Evolutionary conservation across 1,284 basidiomycete species (phyloP).

Genomic region (Marasmius fiardii): DNA sequence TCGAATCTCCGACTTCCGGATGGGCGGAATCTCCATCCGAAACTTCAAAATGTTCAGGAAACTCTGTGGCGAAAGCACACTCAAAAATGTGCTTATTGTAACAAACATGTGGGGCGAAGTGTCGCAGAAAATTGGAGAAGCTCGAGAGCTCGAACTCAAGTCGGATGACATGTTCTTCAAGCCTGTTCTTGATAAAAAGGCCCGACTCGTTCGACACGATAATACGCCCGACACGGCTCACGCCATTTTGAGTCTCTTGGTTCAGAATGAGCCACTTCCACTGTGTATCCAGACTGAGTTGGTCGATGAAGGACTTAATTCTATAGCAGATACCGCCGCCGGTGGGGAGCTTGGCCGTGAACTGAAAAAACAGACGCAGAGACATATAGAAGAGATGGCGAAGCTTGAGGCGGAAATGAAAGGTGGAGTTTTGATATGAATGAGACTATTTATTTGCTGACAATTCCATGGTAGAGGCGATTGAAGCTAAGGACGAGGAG

Average conservation of each 20-base stretch:
- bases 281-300: conserved; percentile 6
- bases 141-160: conserved; percentile 30
- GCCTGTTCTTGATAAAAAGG: conserved; percentile 33
- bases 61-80: conserved; percentile 43
- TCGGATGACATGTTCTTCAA: conserved; percentile 34
- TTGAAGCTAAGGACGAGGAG: no score
- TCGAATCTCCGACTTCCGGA: conserved; percentile 44
- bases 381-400: background rate
- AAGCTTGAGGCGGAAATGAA: background rate
- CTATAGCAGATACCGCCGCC: conserved; percentile 1
- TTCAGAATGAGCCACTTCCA: background rate
- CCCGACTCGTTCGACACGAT: conserved; percentile 27
- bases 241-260: background rate
- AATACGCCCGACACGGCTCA: conserved; percentile 17
- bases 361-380: conserved; percentile 3
- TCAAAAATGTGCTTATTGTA: conserved; percentile 42
- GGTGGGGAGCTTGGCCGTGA: conserved; percentile 3
- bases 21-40: conserved; percentile 40
- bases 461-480: no score
- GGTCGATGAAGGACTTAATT: conserved; percentile 4
- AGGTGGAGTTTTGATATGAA: no score
- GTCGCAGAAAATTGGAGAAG: conserved; percentile 25
- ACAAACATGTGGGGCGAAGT: conserved; percentile 46
- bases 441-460: no score
- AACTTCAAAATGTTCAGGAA: conserved; percentile 48